Conservation (phyloP, 306 rosid genomes). For the Glycine latifolia region DNA sequence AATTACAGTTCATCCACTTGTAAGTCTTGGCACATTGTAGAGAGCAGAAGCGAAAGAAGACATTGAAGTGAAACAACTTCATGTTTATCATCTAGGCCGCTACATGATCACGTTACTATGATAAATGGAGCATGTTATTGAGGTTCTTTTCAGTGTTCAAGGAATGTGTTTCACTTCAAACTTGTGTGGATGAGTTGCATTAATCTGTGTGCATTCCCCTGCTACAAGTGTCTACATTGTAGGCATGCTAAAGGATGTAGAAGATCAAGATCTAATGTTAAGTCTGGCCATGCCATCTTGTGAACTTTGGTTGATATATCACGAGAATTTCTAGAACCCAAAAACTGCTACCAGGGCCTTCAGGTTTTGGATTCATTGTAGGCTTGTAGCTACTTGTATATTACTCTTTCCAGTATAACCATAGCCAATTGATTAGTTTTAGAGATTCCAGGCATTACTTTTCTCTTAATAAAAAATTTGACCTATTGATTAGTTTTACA, state of each 20-base stretch:
- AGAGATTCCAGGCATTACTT: not conserved
- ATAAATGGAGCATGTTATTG: slow-evolving; percentile 10
- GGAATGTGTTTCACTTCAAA: slow-evolving; percentile 38
- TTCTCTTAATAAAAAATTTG: not conserved
- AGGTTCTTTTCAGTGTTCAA: not conserved
- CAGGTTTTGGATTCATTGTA: slow-evolving; percentile 40
- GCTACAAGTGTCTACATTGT: slow-evolving; percentile 2
- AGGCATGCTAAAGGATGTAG: slow-evolving; percentile 16
- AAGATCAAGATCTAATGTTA: slow-evolving; percentile 29
- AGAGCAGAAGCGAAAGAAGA: slow-evolving; percentile 3
- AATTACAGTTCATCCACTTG: slow-evolving; percentile 43
- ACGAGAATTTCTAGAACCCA: slow-evolving; percentile 19
- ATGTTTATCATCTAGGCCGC: not conserved
- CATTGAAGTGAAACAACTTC: slow-evolving; percentile 28
- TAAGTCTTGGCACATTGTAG: slow-evolving; percentile 24
- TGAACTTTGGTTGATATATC: slow-evolving; percentile 33
- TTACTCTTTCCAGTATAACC: slow-evolving; percentile 20
- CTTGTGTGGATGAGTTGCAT: slow-evolving; percentile 38
- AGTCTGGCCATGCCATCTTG: not conserved
- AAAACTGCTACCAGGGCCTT: slow-evolving; percentile 29
- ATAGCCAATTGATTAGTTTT: slow-evolving; percentile 24
- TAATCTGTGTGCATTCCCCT: not conserved
- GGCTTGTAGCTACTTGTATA: slow-evolving; percentile 31
- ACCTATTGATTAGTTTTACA: not conserved
- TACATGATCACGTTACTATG: slow-evolving; percentile 16